A percentile compares a stretch with the other conserved stretches of the same genome.
Evolutionary conservation across 179 eudicot genomes (phyloP).

Genomic region (Beta macrorhiza): DNA sequence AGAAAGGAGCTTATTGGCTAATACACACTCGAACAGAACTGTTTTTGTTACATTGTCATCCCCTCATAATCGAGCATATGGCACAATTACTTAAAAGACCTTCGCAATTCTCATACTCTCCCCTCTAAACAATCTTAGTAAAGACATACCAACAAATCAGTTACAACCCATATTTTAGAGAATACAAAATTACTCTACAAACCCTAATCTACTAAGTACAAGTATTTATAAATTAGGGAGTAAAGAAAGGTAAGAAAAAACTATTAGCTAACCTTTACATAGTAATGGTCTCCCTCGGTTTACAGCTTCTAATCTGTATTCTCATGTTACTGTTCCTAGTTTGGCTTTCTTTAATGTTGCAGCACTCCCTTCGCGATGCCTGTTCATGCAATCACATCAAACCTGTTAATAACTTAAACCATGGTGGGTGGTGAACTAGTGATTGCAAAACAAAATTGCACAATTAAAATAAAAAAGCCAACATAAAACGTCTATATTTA

Average conservation of each 20-base stretch:
- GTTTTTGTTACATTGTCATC: no score
- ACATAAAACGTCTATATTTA: no score
- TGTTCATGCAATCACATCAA: slow-evolving; percentile 30
- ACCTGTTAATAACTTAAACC: neutral
- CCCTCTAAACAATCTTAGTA: no score
- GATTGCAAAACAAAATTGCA: neutral
- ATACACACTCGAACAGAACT: no score
- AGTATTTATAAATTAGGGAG: neutral
- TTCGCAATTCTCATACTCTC: neutral
- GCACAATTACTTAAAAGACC: no score
- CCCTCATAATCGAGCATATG: no score
- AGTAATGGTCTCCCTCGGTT: slow-evolving; percentile 43
- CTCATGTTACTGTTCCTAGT: slow-evolving; percentile 36
- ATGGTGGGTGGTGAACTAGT: neutral
- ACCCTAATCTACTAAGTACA: neutral
- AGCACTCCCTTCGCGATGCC: slow-evolving; percentile 66
- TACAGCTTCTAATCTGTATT: slow-evolving; percentile 54
- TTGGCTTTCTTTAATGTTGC: slow-evolving; percentile 46
- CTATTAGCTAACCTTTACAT: slow-evolving; percentile 34
- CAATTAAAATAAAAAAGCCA: neutral
- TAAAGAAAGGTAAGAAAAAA: neutral
- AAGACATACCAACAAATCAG: no score
- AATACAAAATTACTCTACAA: neutral
- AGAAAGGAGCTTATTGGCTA: no score
- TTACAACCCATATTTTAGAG: no score